Base-by-base conservation (phyloP, 805 yeast genomes). In the Yamadazyma endophytica region DNA sequence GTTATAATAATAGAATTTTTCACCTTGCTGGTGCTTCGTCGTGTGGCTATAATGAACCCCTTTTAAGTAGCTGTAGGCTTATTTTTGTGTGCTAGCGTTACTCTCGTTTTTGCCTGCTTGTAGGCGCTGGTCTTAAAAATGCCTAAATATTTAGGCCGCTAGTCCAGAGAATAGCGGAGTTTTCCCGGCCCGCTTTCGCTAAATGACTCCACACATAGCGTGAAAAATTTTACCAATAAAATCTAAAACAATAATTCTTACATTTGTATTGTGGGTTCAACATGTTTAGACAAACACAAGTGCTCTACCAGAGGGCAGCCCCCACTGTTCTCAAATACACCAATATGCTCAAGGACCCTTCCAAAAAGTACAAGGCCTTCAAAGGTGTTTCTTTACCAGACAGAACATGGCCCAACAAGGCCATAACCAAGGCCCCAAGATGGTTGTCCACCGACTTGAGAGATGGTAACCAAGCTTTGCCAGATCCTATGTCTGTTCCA, bases 391-490 rank as follows among this genome's bases (percentile, higher is more conserved):
- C 69, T 13, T 61, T 82, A 33, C 73, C 76, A 17, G 71, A 79
- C 52, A 69, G 90, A 56, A 69, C 73, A 26, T 82, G 90, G 90
- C 90, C 90, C 13, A 60, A 70, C 44, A 77, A 76, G 28, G 56
- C 68, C 27, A 77, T 82, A 46, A 70, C 73, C 29, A 78, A 77
- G 53, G 82, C 88, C 4, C 90, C 90, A 40, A 68, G 88, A 52
- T 82, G 90, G 90, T 66, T 82, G 33, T 75, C 86, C 6, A 82
- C 90, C 1, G 90, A 82, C 56, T 66, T 82, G 42, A 73, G 90
- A 64, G 90, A 82, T 50, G 90, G 90, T 41, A 82, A 82, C 59
- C 90, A 82, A 54, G 76, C 88, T 13, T 65, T 82, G 36, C 90
- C 90, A 17, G 90, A 82, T 59, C 90, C 90, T 17, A 82, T 82